These are phyloP conservation scores for Agastache rugosa DNA, from an alignment of 257 asterid genomes.

Conservation along the genomic window DNA sequence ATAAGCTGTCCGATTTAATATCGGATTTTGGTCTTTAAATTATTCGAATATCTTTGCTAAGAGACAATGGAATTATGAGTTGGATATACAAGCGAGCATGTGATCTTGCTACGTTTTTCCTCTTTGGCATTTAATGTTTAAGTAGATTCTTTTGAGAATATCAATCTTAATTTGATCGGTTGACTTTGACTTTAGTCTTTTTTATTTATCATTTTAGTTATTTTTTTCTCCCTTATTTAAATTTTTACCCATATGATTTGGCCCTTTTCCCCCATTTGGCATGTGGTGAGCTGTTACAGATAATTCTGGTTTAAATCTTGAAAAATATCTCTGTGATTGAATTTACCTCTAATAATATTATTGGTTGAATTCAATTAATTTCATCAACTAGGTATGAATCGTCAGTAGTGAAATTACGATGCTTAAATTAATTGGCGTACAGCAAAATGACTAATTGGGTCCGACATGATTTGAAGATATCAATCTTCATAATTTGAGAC, in stretches of 20 bases:
- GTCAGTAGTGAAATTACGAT: too few species aligned
- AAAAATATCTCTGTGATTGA: background rate
- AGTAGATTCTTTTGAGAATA: constrained; percentile 42
- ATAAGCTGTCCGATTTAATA: too few species aligned
- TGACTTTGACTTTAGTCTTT: constrained; percentile 41
- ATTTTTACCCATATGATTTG: background rate
- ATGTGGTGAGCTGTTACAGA: background rate
- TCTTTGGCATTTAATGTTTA: constrained; percentile 47
- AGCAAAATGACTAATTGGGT: too few species aligned
- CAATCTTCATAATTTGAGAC: background rate
- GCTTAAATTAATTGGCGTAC: too few species aligned
- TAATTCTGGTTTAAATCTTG: background rate
- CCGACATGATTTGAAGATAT: too few species aligned
- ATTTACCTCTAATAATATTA: too few species aligned
- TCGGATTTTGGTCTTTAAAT: background rate
- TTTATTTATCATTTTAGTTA: background rate
- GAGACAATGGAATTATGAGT: constrained; percentile 30
- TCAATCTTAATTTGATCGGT: constrained; percentile 29
- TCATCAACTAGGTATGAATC: too few species aligned
- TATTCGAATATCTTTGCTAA: background rate
- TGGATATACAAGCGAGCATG: constrained; percentile 34
- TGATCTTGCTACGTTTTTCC: constrained; percentile 41
- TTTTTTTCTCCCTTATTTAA: background rate
- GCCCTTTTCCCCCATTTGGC: background rate
- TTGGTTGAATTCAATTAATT: too few species aligned